Evolutionary conservation across 805 yeast species (phyloP).

Genomic region (Starmerella davenportii): DNA sequence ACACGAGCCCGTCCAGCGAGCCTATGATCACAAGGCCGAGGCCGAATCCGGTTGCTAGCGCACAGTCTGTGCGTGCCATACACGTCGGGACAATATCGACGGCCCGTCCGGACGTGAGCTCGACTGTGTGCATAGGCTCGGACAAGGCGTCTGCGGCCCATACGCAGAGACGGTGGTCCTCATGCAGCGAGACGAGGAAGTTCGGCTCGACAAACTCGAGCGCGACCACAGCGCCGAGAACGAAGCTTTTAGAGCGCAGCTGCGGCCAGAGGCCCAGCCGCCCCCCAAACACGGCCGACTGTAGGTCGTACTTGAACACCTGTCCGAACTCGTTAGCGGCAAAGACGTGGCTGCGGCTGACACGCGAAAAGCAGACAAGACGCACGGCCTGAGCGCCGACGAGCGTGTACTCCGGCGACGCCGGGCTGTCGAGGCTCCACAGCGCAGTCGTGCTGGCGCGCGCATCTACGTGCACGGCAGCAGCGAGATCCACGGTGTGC

Average conservation of each 20-base stretch:
- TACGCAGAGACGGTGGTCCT: slow-evolving; percentile 25
- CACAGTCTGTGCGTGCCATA: slow-evolving; percentile 7
- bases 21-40: slow-evolving; percentile 8
- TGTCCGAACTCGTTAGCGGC: slow-evolving; percentile 75
- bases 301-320: slow-evolving; percentile 75
- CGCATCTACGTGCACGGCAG: slow-evolving; percentile 8
- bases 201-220: slow-evolving; percentile 19
- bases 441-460: slow-evolving; percentile 16
- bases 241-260: slow-evolving; percentile 21
- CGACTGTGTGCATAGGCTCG: slow-evolving; percentile 21
- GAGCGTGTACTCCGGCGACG: slow-evolving; percentile 28
- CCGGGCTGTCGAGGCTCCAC: slow-evolving; percentile 24
- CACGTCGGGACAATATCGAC: slow-evolving; percentile 8
- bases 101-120: slow-evolving; percentile 13
- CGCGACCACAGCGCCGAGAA: slow-evolving; percentile 21
- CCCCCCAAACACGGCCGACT: slow-evolving; percentile 26
- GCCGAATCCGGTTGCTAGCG: slow-evolving; percentile 10
- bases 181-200: slow-evolving; percentile 22
- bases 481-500: slow-evolving; percentile 23
- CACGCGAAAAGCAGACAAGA: slow-evolving; percentile 27
- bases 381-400: slow-evolving; percentile 23
- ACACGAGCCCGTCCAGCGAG: slow-evolving; percentile 8
- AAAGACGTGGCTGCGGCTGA: slow-evolving; percentile 20
- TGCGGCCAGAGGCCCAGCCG: slow-evolving; percentile 19
- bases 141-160: slow-evolving; percentile 26